phyloP scores from a whole-genome alignment of 2,329 filamentous ascomycete species.

The Juglanconis oblonga region DNA sequence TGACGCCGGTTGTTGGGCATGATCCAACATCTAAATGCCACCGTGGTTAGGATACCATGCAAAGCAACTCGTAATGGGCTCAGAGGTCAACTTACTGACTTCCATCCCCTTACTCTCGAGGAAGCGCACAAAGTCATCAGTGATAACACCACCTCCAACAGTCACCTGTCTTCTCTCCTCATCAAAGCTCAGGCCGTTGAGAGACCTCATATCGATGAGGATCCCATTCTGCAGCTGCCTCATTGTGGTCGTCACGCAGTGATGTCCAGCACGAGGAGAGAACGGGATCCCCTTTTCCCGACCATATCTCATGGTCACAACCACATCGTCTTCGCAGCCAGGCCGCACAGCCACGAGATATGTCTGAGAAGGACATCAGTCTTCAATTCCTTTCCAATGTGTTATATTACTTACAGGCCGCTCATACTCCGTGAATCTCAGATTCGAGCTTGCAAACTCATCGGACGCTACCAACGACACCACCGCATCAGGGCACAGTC shows the following conservation, averaged over 20 bases:
- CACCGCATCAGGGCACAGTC: neutral
- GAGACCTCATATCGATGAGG: conserved; percentile 1
- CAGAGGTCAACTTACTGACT: neutral
- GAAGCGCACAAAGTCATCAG: conserved; percentile 2
- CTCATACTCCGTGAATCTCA: conserved; percentile 3
- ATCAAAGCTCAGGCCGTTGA: neutral
- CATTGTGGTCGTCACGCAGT: conserved; percentile 4
- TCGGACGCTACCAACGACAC: neutral
- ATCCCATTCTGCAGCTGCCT: neutral
- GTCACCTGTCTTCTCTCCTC: neutral
- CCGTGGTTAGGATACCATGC: too few species aligned
- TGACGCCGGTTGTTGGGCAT: conserved; percentile 1
- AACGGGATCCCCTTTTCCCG: neutral
- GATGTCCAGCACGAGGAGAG: neutral
- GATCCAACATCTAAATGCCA: neutral
- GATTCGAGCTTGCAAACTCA: neutral
- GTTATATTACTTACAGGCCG: neutral
- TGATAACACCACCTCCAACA: neutral
- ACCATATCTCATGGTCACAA: neutral
- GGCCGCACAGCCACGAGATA: neutral
- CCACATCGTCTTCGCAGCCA: neutral
- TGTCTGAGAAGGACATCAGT: neutral
- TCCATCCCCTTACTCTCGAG: neutral
- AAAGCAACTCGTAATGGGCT: rapidly evolving
- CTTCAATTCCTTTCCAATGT: neutral